Percentiles rank a stretch among this genome's conserved stretches.
These are phyloP conservation scores for Metahyphopichia silvanorum DNA, from an alignment of 805 yeast genomes.

Conservation along the genomic window DNA sequence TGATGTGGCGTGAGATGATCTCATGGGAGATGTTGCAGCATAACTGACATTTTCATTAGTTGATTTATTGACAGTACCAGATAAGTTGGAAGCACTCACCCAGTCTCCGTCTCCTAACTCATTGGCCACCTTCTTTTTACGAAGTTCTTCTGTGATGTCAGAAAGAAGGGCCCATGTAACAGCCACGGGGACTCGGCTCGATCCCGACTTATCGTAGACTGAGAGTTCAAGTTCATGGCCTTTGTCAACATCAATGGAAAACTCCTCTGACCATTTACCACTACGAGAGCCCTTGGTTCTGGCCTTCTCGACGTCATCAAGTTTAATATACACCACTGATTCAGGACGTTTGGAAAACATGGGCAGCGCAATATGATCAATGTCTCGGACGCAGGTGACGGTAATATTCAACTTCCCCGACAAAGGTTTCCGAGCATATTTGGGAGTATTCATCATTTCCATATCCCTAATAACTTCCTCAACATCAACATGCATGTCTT, in stretches of 20 bases:
- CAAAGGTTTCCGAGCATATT: slow-evolving; percentile 76
- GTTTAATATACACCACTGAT: slow-evolving; percentile 68
- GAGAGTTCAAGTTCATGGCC: slow-evolving; percentile 91
- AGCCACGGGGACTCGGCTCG: slow-evolving; percentile 78
- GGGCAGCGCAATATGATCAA: slow-evolving; percentile 88
- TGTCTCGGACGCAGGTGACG: slow-evolving; percentile 78
- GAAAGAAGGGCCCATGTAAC: slow-evolving; percentile 86
- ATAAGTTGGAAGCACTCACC: slow-evolving; percentile 73
- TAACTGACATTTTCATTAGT: slow-evolving; percentile 7
- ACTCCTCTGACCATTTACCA: slow-evolving; percentile 83
- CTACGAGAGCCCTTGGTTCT: slow-evolving; percentile 70
- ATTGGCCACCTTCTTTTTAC: slow-evolving; percentile 81
- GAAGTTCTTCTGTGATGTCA: slow-evolving; percentile 91
- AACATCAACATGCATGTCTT: slow-evolving; percentile 76
- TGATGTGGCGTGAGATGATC: background rate
- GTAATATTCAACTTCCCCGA: slow-evolving; percentile 75
- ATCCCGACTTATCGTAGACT: slow-evolving; percentile 77
- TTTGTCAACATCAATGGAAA: slow-evolving; percentile 76
- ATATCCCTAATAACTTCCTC: slow-evolving; percentile 66
- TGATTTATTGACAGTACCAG: slow-evolving; percentile 8
- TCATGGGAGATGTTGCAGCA: slow-evolving; percentile 1
- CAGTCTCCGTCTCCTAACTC: slow-evolving; percentile 75
- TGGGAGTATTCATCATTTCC: slow-evolving; percentile 64
- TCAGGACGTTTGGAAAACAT: slow-evolving; percentile 78
- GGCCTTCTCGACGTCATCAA: slow-evolving; percentile 84